A percentile compares a stretch with the other conserved stretches of the same genome.
phyloP scores from a whole-genome alignment of 2,329 filamentous ascomycete species.

The Escovopsis sp. region DNA sequence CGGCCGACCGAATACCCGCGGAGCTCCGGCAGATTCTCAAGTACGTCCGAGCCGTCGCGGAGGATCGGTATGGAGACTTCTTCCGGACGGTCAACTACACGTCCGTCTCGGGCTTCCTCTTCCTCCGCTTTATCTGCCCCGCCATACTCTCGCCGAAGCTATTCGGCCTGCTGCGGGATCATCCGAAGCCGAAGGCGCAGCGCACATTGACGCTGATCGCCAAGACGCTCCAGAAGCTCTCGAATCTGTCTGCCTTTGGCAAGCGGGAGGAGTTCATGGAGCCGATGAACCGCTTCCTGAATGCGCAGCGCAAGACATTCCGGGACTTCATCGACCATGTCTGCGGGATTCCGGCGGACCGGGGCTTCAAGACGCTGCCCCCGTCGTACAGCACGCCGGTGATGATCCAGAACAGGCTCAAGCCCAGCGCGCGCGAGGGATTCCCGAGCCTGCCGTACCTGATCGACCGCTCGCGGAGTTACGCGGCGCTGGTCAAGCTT shows the following conservation, averaged over 20 bases:
- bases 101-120: conserved; percentile 87
- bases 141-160: conserved; percentile 93
- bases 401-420: conserved; percentile 71
- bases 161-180: conserved; percentile 70
- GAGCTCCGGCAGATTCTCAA: conserved; percentile 78
- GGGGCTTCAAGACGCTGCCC: conserved; percentile 47
- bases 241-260: conserved; percentile 81
- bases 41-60: conserved; percentile 81
- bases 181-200: conserved; percentile 68
- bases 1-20: conserved; percentile 59
- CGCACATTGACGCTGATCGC: conserved; percentile 83
- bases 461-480: conserved; percentile 75
- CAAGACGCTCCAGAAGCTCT: conserved; percentile 79
- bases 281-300: conserved; percentile 85
- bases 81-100: conserved; percentile 81
- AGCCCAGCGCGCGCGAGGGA: conserved; percentile 69
- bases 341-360: conserved; percentile 65
- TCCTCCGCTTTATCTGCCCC: conserved; percentile 87
- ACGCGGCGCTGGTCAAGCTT: conserved; percentile 66
- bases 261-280: conserved; percentile 99
- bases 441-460: conserved; percentile 88
- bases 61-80: conserved; percentile 89
- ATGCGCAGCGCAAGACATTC: conserved; percentile 59
- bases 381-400: conserved; percentile 86
- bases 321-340: conserved; percentile 78